Evolutionary conservation across 208 protist species (phyloP).

Genomic region (Acanthamoeba royreba): DNA sequence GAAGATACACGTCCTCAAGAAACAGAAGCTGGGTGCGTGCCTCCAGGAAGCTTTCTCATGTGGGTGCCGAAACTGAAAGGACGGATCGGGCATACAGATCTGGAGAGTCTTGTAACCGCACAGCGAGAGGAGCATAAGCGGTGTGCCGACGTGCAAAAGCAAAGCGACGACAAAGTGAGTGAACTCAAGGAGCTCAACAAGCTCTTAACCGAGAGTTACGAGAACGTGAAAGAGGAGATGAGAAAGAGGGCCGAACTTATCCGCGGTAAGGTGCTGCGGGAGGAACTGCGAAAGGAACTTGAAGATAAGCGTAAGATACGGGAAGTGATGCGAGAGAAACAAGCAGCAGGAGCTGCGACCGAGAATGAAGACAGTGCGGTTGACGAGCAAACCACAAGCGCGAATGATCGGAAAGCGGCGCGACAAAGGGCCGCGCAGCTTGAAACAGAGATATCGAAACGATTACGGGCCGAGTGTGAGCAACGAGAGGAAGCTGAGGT

Average conservation of each 20-base stretch:
- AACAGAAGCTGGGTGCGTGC: background rate
- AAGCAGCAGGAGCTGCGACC: too few relatives aligned
- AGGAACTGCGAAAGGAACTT: background rate
- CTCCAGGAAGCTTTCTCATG: too few relatives aligned
- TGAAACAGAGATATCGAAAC: background rate
- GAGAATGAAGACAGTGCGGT: background rate
- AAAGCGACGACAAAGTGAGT: background rate
- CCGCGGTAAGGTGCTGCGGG: background rate
- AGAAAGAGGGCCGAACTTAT: background rate
- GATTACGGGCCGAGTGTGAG: background rate
- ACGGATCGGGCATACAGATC: background rate
- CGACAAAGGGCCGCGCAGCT: background rate
- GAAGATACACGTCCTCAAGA: background rate
- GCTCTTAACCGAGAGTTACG: background rate
- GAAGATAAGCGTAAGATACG: background rate
- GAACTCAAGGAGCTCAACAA: background rate
- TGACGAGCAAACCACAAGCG: background rate
- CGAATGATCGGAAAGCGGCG: background rate
- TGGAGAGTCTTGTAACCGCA: background rate
- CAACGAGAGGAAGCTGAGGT: background rate
- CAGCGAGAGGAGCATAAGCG: background rate
- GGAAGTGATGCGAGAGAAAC: background rate
- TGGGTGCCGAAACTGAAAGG: too few relatives aligned
- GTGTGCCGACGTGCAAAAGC: background rate
- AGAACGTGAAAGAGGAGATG: background rate